These are phyloP conservation scores for Alternaria sp. DNA, from an alignment of 2,329 filamentous ascomycete genomes.

Conservation along the genomic window DNA sequence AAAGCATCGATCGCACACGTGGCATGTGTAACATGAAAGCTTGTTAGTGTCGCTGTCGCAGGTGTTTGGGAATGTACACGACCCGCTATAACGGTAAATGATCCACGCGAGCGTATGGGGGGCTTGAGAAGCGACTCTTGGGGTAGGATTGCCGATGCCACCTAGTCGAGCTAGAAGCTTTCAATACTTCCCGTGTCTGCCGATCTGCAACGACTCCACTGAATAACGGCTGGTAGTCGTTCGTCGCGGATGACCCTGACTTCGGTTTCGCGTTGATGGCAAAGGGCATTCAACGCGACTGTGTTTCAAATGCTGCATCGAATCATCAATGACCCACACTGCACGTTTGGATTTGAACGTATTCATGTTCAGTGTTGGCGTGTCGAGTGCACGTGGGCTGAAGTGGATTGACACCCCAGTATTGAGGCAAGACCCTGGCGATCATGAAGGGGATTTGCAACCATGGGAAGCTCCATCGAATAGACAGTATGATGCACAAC, in stretches of 20 bases:
- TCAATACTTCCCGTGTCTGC: not conserved
- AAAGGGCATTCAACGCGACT: not conserved
- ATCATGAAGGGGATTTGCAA: not conserved
- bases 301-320: not conserved
- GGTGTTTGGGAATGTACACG: not conserved
- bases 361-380: not conserved
- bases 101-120: not conserved
- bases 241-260: not conserved
- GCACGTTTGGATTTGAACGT: not conserved
- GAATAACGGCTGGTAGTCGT: not conserved
- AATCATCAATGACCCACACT: not conserved
- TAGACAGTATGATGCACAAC: not conserved
- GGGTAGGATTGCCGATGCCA: constrained; percentile 4
- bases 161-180: not conserved
- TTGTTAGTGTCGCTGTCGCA: not conserved
- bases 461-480: not conserved
- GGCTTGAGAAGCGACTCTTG: constrained; percentile 2
- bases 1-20: constrained; percentile 3
- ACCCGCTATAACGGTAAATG: constrained; percentile 6
- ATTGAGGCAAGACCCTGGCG: not conserved
- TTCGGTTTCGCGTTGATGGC: not conserved
- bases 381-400: not conserved
- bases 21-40: constrained; percentile 5
- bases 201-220: constrained; percentile 1
- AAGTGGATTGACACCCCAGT: not conserved